These are phyloP conservation scores for Leptoxyphium fumago DNA, from an alignment of 2,329 filamentous ascomycete genomes.

Conservation along the genomic window DNA sequence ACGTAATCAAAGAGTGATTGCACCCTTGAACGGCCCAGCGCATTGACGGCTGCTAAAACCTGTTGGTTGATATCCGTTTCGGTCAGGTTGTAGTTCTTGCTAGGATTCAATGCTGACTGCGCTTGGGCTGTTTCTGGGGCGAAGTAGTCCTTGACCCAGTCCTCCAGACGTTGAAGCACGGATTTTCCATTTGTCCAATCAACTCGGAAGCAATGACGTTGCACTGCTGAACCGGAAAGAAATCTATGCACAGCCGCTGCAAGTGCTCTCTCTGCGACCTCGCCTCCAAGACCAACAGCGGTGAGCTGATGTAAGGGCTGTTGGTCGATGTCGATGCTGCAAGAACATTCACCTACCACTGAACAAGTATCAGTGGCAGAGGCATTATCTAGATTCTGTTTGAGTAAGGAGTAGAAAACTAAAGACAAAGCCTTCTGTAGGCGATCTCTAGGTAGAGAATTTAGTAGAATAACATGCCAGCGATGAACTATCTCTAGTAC, in stretches of 20 bases:
- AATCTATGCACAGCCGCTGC: conserved; percentile 55
- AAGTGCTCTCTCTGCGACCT: conserved; percentile 55
- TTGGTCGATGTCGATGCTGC: conserved; percentile 10
- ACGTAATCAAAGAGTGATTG: conserved; percentile 67
- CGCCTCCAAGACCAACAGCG: conserved; percentile 53
- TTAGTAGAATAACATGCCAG: conserved; percentile 13
- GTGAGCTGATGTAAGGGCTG: conserved; percentile 27
- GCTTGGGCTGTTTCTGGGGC: conserved; percentile 47
- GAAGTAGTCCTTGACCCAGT: conserved; percentile 57
- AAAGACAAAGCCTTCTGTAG: conserved; percentile 12
- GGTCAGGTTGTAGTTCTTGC: conserved; percentile 1
- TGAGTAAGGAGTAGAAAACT: conserved; percentile 14
- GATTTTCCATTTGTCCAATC: conserved; percentile 42
- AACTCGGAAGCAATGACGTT: conserved; percentile 43
- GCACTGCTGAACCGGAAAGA: conserved; percentile 46
- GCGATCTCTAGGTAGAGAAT: conserved; percentile 14
- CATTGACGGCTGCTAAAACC: conserved; percentile 54
- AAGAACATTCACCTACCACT: conserved; percentile 23
- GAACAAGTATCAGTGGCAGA: conserved; percentile 22
- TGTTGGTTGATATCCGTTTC: conserved; percentile 45
- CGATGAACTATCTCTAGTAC: conserved; percentile 16
- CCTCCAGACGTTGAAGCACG: conserved; percentile 44
- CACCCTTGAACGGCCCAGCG: conserved; percentile 54
- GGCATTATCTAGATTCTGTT: conserved; percentile 5
- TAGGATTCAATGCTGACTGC: conserved; percentile 15